These are phyloP conservation scores for Penicillium sumatraense DNA, from an alignment of 2,329 filamentous ascomycete species.

Conservation along the genomic window DNA sequence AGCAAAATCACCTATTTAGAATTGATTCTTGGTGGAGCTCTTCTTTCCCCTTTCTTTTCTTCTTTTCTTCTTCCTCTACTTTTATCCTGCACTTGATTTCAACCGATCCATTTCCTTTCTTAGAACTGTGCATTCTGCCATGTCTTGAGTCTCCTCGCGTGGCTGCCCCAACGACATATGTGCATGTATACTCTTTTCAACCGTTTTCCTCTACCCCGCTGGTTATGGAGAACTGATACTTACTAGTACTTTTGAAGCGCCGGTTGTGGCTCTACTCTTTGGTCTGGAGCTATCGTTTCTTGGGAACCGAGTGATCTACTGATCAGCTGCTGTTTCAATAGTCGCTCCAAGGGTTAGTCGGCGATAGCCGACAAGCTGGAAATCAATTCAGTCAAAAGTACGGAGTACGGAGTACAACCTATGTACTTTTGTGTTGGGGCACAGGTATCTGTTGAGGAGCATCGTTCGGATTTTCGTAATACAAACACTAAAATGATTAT, in stretches of 20 bases:
- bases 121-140: conserved; percentile 1
- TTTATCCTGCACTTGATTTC: conserved; percentile 2
- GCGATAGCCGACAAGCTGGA: not conserved
- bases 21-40: conserved; percentile 2
- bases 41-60: not conserved
- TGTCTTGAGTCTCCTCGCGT: conserved; percentile 5
- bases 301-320: not conserved
- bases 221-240: not conserved
- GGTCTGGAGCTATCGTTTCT: not conserved
- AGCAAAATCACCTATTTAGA: not conserved
- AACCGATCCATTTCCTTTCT: not conserved
- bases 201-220: not conserved
- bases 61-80: not conserved
- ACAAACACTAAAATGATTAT: too few relatives aligned
- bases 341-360: not conserved
- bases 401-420: too few relatives aligned
- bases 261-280: not conserved
- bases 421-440: too few relatives aligned
- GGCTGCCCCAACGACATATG: not conserved
- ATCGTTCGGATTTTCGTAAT: too few relatives aligned
- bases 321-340: not conserved
- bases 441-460: too few relatives aligned
- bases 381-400: not conserved
- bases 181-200: not conserved
- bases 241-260: not conserved